phyloP scores from a whole-genome alignment of 2,329 filamentous ascomycete species.

The Xylaria sp. region DNA sequence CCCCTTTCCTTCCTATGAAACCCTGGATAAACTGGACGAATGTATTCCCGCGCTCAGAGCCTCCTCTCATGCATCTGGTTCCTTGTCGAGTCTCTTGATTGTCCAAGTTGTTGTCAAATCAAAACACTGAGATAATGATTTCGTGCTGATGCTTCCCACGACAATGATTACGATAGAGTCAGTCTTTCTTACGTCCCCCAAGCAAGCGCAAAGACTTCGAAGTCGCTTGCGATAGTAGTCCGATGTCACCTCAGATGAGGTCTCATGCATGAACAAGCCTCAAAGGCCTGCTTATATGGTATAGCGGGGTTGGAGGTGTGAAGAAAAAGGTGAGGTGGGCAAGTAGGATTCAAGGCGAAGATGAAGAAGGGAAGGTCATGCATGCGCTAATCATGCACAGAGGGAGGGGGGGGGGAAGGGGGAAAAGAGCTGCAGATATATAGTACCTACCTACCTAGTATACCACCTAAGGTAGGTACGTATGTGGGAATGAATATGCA shows the following conservation, averaged over 20 bases:
- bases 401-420: background rate
- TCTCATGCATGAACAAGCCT: conserved; percentile 28
- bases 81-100: background rate
- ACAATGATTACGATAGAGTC: background rate
- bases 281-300: conserved; percentile 11
- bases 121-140: background rate
- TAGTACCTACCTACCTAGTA: too few species aligned
- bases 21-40: conserved; percentile 33
- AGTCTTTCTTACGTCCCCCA: conserved; percentile 68
- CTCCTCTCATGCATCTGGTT: conserved; percentile 38
- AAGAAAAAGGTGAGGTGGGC: conserved; percentile 8
- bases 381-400: conserved; percentile 32
- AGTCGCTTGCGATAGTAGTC: conserved; percentile 66
- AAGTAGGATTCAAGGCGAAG: background rate
- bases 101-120: background rate
- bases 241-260: conserved; percentile 28
- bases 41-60: conserved; percentile 26
- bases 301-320: conserved; percentile 17
- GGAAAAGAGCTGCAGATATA: conserved; percentile 29
- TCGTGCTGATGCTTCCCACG: background rate
- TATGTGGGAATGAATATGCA: background rate
- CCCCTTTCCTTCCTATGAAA: conserved; percentile 27
- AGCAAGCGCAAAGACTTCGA: conserved; percentile 75
- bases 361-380: conserved; percentile 15
- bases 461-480: too few species aligned